Base-by-base conservation (phyloP, 2,329 filamentous ascomycete species). In the Fusarium xylarioides region DNA sequence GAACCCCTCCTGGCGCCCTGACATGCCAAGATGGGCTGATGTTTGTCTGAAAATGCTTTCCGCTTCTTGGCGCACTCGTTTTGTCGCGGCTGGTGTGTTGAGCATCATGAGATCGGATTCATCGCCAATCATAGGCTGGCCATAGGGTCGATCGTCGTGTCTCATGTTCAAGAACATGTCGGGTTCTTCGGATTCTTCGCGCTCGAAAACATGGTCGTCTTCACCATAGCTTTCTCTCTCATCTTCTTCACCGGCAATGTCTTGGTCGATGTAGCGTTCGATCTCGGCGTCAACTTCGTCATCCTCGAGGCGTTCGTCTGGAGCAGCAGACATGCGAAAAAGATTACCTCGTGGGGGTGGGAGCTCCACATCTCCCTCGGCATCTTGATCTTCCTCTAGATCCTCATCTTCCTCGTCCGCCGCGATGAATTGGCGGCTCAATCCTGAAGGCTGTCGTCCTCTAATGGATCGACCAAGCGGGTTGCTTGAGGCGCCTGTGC, bases 41-140 rank as follows among this genome's bases (percentile, higher is more conserved):
- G 88, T 89, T 49, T 86, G 85, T 43, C 87, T 86, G 75, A 86
- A 88, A 62, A 90, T 86, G 60, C 85, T 85, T 66, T 90, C 86
- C 18, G 89, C 88, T 79, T 91, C 88, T 63, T 81, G 85, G 57
- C 84, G 83, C 66, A 90, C 84, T 54, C 86, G 85, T 66, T 85
- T 83, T 19, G 86, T 87, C 10, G 87, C 88, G 6, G 87, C 86
- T 1, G 89, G 87, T 14, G 87, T 89, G 47, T 85, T 82, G 53
- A 90, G 81, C 83, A 89, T 85, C 81, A 90, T 83, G 46, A 90
- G 76, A 67, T 90, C 87, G 26, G 85, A 83, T 28, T 85, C 85
- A 43, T 86, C 83, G 34, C 82, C 84, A 50, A 83, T 83, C 37
- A 83, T 76, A 19, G 82, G 79, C 61, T 81, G 79, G 32, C 80